Base-by-base conservation (phyloP, 495 filamentous ascomycete genomes). In the Podospora tetraspora region DNA sequence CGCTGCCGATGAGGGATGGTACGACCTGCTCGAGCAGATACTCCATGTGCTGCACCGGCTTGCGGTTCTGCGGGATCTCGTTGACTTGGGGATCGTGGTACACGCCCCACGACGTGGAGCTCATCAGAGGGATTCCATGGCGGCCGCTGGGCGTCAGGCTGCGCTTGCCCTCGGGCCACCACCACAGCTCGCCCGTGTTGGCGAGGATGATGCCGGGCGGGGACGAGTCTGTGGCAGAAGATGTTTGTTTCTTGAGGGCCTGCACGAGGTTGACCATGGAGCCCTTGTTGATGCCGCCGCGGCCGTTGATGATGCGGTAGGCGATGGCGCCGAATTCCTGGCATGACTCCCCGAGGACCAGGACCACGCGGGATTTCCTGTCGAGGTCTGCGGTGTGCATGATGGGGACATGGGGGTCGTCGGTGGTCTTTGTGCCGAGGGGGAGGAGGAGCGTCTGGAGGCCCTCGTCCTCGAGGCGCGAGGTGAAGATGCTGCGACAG, bases 271-370 rank as follows among this genome's bases (percentile, higher is more conserved):
- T 77, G 34, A 94, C 75, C 29, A 86, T 83, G 4, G 89, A 91
- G 25, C 91, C 93, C 6, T 81, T 80, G 71, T 88, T 80, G 71
- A 96, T 82, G 58, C 90, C 86, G 3, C 86, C 85, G 0, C 73
- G 69, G 3, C 84, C 78, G 65, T 86, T 83, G 22, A 90, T 74
- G 8, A 85, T 80, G 16, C 92, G 89, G 72, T 90, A 89, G 7
- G 92, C 85, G 71, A 92, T 86, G 62, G 94, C 80, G 3, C 91
- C 92, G 3, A 95, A 81, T 63, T 94, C 89, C 72, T 96, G 90
- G 12, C 66, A 69, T 2, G 83, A 74, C 67, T 94, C 89, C 67
- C 90, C 90, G 70, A 96, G 84, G 64, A 95, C 80, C 64, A 97
- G 76, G n/a, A 96, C 78, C 11, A 96, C 79, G 13, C 91, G 88